These are phyloP conservation scores for Saccharomycopsis babjevae DNA, from an alignment of 805 yeast species.

Conservation along the genomic window DNA sequence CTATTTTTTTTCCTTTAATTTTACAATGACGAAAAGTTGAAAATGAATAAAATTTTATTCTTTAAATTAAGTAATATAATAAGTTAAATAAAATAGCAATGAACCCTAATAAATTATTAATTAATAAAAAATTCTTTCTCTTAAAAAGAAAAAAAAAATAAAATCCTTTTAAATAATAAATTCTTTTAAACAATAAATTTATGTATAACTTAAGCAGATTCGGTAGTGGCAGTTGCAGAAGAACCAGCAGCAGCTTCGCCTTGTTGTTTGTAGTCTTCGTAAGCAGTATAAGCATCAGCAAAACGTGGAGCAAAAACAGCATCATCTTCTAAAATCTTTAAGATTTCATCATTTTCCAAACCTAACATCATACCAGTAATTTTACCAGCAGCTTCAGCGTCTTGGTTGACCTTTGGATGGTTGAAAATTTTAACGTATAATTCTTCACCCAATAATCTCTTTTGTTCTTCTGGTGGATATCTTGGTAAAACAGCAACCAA, in stretches of 20 bases:
- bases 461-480: conserved; percentile 82
- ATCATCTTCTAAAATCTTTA: conserved; percentile 82
- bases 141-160: not conserved
- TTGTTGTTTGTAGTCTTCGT: conserved; percentile 71
- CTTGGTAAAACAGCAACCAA: conserved; percentile 54
- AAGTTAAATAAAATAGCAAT: not conserved
- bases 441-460: conserved; percentile 97
- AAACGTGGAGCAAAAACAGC: conserved; percentile 83
- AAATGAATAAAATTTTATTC: not conserved
- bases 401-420: conserved; percentile 68
- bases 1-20: not conserved
- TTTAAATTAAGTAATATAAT: not conserved
- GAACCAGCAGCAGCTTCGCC: conserved; percentile 22
- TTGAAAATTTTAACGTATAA: conserved; percentile 86
- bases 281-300: conserved; percentile 90
- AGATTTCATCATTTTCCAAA: conserved; percentile 83
- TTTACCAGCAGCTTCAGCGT: conserved; percentile 94
- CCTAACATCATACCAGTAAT: conserved; percentile 98
- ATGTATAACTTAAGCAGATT: conserved; percentile 1
- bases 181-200: not conserved
- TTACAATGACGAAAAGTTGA: not conserved
- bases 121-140: not conserved
- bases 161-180: not conserved
- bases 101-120: not conserved
- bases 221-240: conserved; percentile 4